phyloP scores from a whole-genome alignment of 2,329 filamentous ascomycete species.

The Colletotrichum euphorbiae region DNA sequence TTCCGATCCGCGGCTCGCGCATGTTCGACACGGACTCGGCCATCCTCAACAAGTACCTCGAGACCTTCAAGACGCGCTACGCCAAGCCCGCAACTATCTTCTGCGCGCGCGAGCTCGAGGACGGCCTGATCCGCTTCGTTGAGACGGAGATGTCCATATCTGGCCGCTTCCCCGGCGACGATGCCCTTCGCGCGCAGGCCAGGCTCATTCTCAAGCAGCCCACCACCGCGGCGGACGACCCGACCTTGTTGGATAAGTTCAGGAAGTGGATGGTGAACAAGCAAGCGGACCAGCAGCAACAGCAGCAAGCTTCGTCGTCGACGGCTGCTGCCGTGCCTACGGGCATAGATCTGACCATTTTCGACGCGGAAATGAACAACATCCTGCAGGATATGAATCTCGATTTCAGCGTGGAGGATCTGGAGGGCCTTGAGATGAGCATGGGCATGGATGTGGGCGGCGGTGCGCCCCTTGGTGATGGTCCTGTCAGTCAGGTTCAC shows the following conservation, averaged over 20 bases:
- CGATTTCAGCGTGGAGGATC: constrained; percentile 49
- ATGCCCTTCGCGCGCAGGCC: constrained; percentile 58
- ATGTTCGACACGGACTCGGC: constrained; percentile 56
- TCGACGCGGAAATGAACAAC: constrained; percentile 53
- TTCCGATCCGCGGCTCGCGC: constrained; percentile 52
- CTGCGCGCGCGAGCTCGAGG: constrained; percentile 69
- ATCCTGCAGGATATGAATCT: constrained; percentile 59
- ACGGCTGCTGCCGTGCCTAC: constrained; percentile 41
- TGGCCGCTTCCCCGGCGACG: constrained; percentile 61
- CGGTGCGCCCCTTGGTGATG: constrained; percentile 12
- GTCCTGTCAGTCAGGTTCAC: not conserved
- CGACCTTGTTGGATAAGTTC: constrained; percentile 64
- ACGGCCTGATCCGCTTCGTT: constrained; percentile 63
- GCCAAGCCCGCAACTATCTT: constrained; percentile 64
- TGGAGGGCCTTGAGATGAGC: constrained; percentile 35
- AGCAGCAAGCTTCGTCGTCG: constrained; percentile 9
- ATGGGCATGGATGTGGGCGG: constrained; percentile 33
- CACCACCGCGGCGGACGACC: constrained; percentile 66
- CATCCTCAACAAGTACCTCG: constrained; percentile 62
- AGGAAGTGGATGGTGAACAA: constrained; percentile 56
- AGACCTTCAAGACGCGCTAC: constrained; percentile 56
- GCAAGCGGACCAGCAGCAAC: constrained; percentile 23
- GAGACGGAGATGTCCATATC: constrained; percentile 51
- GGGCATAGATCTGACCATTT: constrained; percentile 51
- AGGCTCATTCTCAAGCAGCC: constrained; percentile 59